These are phyloP conservation scores for Rachicladosporium sp. DNA, from an alignment of 2,329 filamentous ascomycete genomes.

Conservation along the genomic window DNA sequence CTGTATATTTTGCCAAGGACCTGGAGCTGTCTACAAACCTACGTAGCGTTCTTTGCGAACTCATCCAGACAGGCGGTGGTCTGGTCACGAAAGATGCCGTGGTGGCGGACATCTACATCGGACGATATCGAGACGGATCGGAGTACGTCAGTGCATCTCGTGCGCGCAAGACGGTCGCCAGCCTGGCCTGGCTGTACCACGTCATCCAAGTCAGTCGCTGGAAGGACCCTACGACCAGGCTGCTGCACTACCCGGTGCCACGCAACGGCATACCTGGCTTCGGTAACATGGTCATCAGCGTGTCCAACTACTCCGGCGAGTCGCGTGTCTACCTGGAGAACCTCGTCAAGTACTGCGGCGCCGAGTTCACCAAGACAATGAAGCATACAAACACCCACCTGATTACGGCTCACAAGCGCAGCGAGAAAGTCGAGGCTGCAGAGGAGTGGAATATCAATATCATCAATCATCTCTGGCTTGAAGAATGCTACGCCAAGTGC, in stretches of 20 bases:
- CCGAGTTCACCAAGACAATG: constrained; percentile 87
- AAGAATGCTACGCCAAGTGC: constrained; percentile 92
- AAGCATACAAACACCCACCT: constrained; percentile 92
- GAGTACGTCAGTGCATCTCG: constrained; percentile 69
- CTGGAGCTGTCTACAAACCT: constrained; percentile 58
- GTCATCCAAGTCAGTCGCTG: constrained; percentile 80
- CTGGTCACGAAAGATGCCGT: constrained; percentile 51
- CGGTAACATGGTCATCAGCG: constrained; percentile 60
- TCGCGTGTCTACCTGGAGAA: constrained; percentile 89
- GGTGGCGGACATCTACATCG: constrained; percentile 71
- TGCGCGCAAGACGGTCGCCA: constrained; percentile 72
- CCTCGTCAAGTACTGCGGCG: constrained; percentile 70
- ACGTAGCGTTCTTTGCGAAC: constrained; percentile 51
- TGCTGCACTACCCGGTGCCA: constrained; percentile 84
- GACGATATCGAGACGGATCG: constrained; percentile 70
- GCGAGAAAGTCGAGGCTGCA: constrained; percentile 88
- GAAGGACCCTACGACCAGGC: constrained; percentile 69
- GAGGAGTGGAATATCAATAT: constrained; percentile 84
- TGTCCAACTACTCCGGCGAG: constrained; percentile 95
- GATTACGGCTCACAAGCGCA: constrained; percentile 75
- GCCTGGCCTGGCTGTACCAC: constrained; percentile 86
- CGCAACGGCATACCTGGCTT: constrained; percentile 70
- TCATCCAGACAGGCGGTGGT: constrained; percentile 63
- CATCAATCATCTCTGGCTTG: constrained; percentile 91
- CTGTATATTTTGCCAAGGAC: constrained; percentile 65